Conservation (phyloP, 169 alveolate genomes). For the Plasmodium berghei region DNA sequence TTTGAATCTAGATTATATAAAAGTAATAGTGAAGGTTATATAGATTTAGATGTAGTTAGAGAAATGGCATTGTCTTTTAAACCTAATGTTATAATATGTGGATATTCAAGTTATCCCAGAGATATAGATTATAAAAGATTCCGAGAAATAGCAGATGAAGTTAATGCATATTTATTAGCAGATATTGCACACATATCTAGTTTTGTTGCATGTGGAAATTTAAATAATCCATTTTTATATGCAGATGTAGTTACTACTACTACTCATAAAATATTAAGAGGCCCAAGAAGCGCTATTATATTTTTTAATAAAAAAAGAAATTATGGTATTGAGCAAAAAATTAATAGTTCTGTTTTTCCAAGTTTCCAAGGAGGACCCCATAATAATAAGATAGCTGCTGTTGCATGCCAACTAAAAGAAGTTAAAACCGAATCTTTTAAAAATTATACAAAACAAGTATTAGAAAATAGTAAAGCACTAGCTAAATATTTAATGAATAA, state of each 20-base stretch:
- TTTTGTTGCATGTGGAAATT: conserved; percentile 93
- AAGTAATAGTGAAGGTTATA: conserved; percentile 76
- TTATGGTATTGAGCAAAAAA: conserved; percentile 89
- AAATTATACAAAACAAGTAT: conserved; percentile 83
- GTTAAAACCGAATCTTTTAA: conserved; percentile 82
- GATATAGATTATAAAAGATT: conserved; percentile 91
- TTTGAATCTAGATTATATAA: conserved; percentile 95
- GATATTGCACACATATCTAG: conserved; percentile 98
- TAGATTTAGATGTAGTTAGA: conserved; percentile 76
- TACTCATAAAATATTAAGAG: conserved; percentile 97
- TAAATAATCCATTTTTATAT: conserved; percentile 93
- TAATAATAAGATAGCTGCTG: conserved; percentile 90
- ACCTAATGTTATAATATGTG: conserved; percentile 92
- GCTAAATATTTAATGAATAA: conserved; percentile 84
- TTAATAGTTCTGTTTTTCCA: conserved; percentile 97
- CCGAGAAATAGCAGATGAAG: conserved; percentile 94
- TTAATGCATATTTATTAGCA: conserved; percentile 95
- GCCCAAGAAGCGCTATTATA: conserved; percentile 97
- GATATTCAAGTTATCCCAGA: conserved; percentile 88
- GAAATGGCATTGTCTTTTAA: conserved; percentile 83
- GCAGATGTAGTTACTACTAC: conserved; percentile 98
- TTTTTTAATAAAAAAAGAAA: conserved; percentile 90
- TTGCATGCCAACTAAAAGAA: conserved; percentile 90
- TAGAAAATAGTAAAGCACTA: conserved; percentile 87
- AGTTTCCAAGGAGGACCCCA: conserved; percentile 98